Conservation (phyloP, 306 rosid genomes). For the Sindora glabra region DNA sequence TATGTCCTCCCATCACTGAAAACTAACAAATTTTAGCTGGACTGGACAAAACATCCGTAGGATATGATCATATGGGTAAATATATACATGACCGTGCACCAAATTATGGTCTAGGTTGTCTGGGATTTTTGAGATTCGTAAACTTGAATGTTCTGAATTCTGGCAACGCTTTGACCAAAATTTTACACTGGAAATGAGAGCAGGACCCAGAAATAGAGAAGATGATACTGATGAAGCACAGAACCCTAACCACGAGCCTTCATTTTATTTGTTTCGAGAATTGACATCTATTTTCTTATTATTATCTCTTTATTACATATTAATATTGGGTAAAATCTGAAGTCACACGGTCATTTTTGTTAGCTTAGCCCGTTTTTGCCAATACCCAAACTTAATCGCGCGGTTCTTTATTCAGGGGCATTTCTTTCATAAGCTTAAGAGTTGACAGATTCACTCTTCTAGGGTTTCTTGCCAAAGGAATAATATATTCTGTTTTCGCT, state of each 20-base stretch:
- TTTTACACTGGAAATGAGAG: neutral
- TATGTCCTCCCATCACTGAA: neutral
- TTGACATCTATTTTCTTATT: neutral
- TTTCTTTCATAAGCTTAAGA: slow-evolving; percentile 18
- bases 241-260: slow-evolving; percentile 51
- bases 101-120: slow-evolving; percentile 1
- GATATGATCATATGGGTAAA: neutral
- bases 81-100: neutral
- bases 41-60: neutral
- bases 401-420: neutral
- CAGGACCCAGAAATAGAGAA: slow-evolving; percentile 17
- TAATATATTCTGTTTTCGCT: neutral
- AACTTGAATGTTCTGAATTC: slow-evolving; percentile 36
- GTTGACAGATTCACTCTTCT: slow-evolving; percentile 32
- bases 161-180: slow-evolving; percentile 38
- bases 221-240: slow-evolving; percentile 17
- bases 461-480: slow-evolving; percentile 21
- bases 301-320: neutral
- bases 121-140: slow-evolving; percentile 25
- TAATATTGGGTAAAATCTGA: neutral
- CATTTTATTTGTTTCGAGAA: neutral
- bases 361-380: neutral
- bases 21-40: neutral
- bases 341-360: neutral
- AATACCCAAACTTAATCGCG: slow-evolving; percentile 16